Conservation (phyloP, 768 basidiomycete species). For the Russula abietina region DNA sequence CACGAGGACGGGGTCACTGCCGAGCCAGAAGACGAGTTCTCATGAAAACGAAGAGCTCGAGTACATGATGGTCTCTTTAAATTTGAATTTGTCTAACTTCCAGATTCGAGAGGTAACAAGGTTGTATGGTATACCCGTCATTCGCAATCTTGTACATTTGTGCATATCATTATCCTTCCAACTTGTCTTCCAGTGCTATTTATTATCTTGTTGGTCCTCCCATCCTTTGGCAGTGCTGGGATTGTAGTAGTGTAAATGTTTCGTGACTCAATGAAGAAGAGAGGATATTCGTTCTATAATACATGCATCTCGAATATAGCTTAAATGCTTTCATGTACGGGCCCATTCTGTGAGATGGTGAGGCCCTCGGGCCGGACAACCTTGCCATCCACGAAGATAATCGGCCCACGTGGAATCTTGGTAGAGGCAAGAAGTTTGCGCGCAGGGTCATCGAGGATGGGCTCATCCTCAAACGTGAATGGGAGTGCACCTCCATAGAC, state of each 20-base stretch:
- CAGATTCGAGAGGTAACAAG: not conserved
- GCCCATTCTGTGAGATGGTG: not conserved
- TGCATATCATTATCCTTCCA: constrained; percentile 21
- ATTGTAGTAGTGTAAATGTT: not conserved
- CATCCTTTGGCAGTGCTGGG: not conserved
- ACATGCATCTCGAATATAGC: not conserved
- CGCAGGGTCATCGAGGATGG: constrained; percentile 53
- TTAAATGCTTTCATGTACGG: not conserved
- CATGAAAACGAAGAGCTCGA: constrained; percentile 3
- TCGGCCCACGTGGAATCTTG: constrained; percentile 52
- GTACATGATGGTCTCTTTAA: not conserved
- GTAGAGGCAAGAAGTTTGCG: constrained; percentile 39
- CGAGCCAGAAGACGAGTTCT: constrained; percentile 42
- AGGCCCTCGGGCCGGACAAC: constrained; percentile 26
- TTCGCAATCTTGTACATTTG: constrained; percentile 8
- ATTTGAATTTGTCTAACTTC: not conserved
- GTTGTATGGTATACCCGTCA: constrained; percentile 4
- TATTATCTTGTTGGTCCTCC: not conserved
- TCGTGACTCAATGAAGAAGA: not conserved
- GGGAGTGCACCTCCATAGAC: constrained; percentile 69
- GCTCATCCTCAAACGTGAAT: constrained; percentile 65
- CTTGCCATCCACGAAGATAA: constrained; percentile 43
- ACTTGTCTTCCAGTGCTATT: not conserved
- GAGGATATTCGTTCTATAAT: not conserved
- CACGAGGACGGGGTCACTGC: constrained; percentile 70